Evolutionary conservation across 2,329 filamentous ascomycete genomes (phyloP), one percentile per base, ranked within the genome.

Genomic region (Kalmusia sp.): DNA sequence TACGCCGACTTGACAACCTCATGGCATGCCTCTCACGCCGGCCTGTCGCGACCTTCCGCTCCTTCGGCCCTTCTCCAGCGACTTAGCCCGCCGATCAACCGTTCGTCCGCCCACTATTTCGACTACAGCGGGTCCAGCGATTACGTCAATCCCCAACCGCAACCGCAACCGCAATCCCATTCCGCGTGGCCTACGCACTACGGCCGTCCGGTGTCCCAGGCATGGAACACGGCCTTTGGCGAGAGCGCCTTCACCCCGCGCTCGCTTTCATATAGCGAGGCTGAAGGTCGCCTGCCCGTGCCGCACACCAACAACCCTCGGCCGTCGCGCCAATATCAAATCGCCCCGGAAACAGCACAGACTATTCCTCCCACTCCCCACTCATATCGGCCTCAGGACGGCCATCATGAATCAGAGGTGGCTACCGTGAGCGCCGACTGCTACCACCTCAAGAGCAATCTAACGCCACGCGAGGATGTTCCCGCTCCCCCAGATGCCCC

Each of bases 51-150:
- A 50, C 49, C 55, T 2, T 24, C 53, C 38, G 48, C 24, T 22
- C 22, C 41, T 14, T 48, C 53, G 33, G 49, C 47, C 24, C 27
- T 49, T 34, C 48, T 57, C 14, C 50, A 54, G 31, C 57, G 52
- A 46, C 25, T 34, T 35, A 51, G 45, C 45, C 22, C 45, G 38
- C 38, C 56, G 19, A 27, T 25, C 38, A 48, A 54, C 33, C 65
- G 63, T 58, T 61, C 61, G 61, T 45, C 62, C 58, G 34, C 59
- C 61, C 65, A 65, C 58, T 67, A 65, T 57, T 38, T 63, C 28
- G 60, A 64, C 39, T 51, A 55, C 61, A 58, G 58, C 56, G 55
- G 49, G 44, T 44, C 57, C 43, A 49, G 49, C 50, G 67, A 67
- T 51, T 64, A 64, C 58, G 56, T 62, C 61, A 59, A 60, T 49